Evolutionary conservation across 108 stramenopile species (phyloP).

Genomic region (Nitzschia sp.): DNA sequence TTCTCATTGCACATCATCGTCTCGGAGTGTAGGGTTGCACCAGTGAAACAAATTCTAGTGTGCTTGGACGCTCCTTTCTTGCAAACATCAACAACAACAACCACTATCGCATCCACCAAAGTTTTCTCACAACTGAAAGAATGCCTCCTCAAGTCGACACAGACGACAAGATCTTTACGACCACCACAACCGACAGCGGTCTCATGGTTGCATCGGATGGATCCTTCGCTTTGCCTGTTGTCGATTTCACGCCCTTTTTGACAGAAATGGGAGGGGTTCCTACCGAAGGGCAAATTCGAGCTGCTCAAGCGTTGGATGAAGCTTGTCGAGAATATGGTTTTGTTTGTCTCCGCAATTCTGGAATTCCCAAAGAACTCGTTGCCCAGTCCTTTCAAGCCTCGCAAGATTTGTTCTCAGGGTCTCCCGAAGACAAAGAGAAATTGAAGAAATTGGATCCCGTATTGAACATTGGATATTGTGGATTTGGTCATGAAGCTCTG

Average conservation of each 20-base stretch:
- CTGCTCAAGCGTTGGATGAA: constrained; percentile 10
- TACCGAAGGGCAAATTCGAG: not conserved
- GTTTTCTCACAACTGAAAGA: not conserved
- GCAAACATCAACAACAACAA: constrained; percentile 1
- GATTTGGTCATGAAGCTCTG: constrained; percentile 17
- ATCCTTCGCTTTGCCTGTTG: constrained; percentile 7
- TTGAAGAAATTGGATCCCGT: constrained; percentile 7
- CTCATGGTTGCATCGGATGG: not conserved
- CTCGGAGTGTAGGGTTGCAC: no score
- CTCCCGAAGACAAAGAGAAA: not conserved
- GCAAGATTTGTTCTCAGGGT: not conserved
- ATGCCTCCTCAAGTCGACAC: no score
- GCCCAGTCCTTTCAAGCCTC: constrained; percentile 3
- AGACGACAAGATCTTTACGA: no score
- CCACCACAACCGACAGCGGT: not conserved
- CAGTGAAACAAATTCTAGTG: no score
- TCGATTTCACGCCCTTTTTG: constrained; percentile 17
- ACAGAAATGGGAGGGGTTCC: not conserved
- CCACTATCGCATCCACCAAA: not conserved
- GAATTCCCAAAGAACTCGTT: constrained; percentile 3
- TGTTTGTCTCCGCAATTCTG: constrained; percentile 20
- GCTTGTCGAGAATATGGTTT: constrained; percentile 35
- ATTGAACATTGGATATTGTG: constrained; percentile 29
- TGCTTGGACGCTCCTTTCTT: not conserved
- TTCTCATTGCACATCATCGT: no score